A percentile compares a stretch with the other conserved stretches of the same genome.
These are phyloP conservation scores for Aplosporella prunicola DNA, from an alignment of 2,329 filamentous ascomycete genomes.

Conservation along the genomic window DNA sequence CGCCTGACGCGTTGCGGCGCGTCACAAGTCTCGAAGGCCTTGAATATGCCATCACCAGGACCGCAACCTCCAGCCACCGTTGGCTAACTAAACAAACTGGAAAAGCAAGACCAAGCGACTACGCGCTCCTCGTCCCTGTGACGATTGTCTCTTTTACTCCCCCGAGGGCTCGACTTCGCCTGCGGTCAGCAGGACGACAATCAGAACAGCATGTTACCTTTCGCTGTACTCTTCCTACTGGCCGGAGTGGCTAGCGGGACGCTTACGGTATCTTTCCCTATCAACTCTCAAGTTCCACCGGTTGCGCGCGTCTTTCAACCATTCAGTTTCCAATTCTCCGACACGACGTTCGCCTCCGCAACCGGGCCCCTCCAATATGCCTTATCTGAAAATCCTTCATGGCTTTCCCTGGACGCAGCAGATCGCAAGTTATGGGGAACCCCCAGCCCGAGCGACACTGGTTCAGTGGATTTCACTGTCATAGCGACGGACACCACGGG, in stretches of 20 bases:
- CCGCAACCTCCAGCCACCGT: no score
- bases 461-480: constrained; percentile 55
- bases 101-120: neutral
- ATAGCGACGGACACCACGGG: constrained; percentile 59
- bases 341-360: constrained; percentile 61
- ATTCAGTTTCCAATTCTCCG: constrained; percentile 64
- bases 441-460: constrained; percentile 49
- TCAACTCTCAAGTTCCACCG: constrained; percentile 77
- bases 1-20: constrained; percentile 13
- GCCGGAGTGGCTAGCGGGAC: constrained; percentile 17
- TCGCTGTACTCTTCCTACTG: constrained; percentile 15
- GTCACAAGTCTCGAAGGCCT: constrained; percentile 11
- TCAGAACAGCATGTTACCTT: constrained; percentile 13
- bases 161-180: neutral
- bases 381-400: constrained; percentile 55
- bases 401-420: constrained; percentile 62
- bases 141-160: neutral
- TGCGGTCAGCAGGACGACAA: constrained; percentile 1
- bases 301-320: constrained; percentile 59
- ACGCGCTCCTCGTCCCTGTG: neutral
- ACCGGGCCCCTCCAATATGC: constrained; percentile 53
- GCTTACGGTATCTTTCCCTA: constrained; percentile 51
- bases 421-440: constrained; percentile 61
- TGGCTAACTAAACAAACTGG: no score
- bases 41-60: neutral